Evolutionary conservation across 1,284 basidiomycete genomes (phyloP).

Genomic region (Ceratobasidium sp.): DNA sequence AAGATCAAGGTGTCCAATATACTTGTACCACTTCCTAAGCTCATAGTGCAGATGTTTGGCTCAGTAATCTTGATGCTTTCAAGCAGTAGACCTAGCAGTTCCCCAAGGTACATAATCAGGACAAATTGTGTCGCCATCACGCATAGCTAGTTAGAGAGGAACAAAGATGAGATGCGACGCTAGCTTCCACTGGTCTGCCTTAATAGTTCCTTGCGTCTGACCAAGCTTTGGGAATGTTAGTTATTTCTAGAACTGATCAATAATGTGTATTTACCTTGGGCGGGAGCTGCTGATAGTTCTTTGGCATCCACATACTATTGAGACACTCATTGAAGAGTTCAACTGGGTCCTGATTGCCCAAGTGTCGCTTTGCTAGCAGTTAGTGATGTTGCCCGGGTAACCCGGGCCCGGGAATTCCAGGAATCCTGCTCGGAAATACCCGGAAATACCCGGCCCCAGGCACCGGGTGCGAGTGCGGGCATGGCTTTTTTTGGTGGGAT

Average conservation of each 20-base stretch:
- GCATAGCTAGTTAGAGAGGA: not conserved
- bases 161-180: not conserved
- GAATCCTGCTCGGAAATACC: no score
- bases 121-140: slow-evolving; percentile 5
- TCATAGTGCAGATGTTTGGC: slow-evolving; percentile 5
- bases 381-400: not conserved
- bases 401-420: no score
- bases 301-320: slow-evolving; percentile 17
- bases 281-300: not conserved
- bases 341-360: not conserved
- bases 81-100: not conserved
- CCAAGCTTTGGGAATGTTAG: not conserved
- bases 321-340: slow-evolving; percentile 7
- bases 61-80: not conserved
- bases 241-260: not conserved
- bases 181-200: slow-evolving; percentile 27
- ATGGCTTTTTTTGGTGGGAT: no score
- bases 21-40: not conserved
- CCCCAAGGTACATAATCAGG: not conserved
- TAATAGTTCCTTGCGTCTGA: not conserved
- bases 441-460: no score
- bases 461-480: no score
- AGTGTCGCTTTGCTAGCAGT: not conserved
- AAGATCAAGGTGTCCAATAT: slow-evolving; percentile 6
- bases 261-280: slow-evolving; percentile 8